Evolutionary conservation across 2,329 filamentous ascomycete species (phyloP), one percentile per base, ranked within the genome.

Genomic region (Aquanectria penicillioides): DNA sequence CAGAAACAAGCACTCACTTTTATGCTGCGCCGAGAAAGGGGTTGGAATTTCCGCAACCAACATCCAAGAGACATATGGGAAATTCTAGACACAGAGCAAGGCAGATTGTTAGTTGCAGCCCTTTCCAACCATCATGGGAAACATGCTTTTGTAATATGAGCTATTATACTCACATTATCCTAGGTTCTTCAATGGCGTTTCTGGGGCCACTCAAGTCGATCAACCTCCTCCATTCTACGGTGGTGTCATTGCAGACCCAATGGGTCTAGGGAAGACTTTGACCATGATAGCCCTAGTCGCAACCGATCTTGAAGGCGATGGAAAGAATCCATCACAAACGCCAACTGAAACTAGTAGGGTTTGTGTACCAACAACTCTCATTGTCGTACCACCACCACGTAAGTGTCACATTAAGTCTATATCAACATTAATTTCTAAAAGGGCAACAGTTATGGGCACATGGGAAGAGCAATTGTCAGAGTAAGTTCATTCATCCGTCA

Each of bases 181-280:
- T 4, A 46, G 40, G 11, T 53, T 53, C 31, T 2, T 15, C 7
- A 53, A 53, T 4, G n/a, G 20, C 11, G 17, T 53, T 8, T 53
- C 49, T 5, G 15, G 12, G 13, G 15, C 17, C 13, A 5, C 28
- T 20, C 49, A 53, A 9, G 6, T n/a, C 2, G 66, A 76, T 2
- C 57, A 69, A 9, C 78, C 77, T 0, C 57, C 67, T 4, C 15
- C 65, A 0, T 79, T 79, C 22, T 66, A 63, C 6, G 78, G 79
- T 0, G 79, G 79, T 2, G 76, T 81, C 17, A 68, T 81, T 28
- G 78, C 78, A 1, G 80, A 81, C 58, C 70, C 74, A 0, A 82
- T 81, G 79, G 79, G 79, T 1, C 62, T 81, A 0, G 79, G 79
- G 0, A 81, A 81, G 56, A 78, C 78, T 1, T 60, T 80, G 2